Conservation (phyloP, 2,329 filamentous ascomycete genomes). For the Sclerotinia minor region DNA sequence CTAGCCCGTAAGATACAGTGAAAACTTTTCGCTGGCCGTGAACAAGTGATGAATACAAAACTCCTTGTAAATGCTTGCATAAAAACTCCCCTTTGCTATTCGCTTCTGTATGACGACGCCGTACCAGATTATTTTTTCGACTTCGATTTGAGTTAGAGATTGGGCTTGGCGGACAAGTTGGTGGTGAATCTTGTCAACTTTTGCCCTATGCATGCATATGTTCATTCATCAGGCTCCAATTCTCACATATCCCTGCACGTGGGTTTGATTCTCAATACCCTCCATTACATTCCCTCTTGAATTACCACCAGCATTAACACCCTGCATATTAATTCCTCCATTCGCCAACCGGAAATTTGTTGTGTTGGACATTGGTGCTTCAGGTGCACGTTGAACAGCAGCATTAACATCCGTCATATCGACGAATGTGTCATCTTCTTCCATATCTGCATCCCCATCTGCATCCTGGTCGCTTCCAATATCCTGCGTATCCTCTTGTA, state of each 20-base stretch:
- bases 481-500: slow-evolving; percentile 23
- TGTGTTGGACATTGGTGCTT: slow-evolving; percentile 28
- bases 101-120: not conserved
- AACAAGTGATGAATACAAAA: slow-evolving; percentile 4
- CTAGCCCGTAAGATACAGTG: not conserved
- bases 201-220: no score
- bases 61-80: slow-evolving; percentile 20
- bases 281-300: slow-evolving; percentile 29
- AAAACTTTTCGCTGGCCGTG: not conserved
- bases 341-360: slow-evolving; percentile 35
- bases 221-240: slow-evolving; percentile 33
- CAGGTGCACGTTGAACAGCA: slow-evolving; percentile 28
- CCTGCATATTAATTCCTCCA: slow-evolving; percentile 28
- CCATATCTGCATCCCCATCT: slow-evolving; percentile 48
- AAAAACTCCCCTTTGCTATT: not conserved
- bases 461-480: slow-evolving; percentile 36
- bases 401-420: slow-evolving; percentile 45
- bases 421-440: slow-evolving; percentile 56
- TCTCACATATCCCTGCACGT: slow-evolving; percentile 35
- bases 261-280: slow-evolving; percentile 32
- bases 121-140: not conserved
- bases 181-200: not conserved
- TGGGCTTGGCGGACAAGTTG: not conserved
- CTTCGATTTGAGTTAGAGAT: not conserved
- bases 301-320: slow-evolving; percentile 25